A percentile compares a stretch with the other conserved stretches of the same genome.
Evolutionary conservation across 768 basidiomycete genomes (phyloP).

Genomic region (Termitomyces sp.): DNA sequence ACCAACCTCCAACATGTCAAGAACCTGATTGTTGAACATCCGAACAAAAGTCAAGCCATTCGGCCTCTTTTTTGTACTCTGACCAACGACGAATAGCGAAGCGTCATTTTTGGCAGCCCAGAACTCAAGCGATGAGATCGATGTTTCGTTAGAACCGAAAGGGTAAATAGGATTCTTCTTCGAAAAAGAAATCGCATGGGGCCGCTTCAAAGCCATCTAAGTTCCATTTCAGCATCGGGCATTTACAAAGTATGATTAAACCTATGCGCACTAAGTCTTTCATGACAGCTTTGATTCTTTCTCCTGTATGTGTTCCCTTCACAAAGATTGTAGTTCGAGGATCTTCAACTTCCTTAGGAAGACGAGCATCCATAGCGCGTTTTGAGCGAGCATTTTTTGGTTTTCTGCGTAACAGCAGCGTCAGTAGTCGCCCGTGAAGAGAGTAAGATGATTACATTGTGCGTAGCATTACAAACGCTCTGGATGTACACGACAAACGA

Average conservation of each 20-base stretch:
- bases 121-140: slow-evolving; percentile 71
- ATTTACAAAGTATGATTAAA: not conserved
- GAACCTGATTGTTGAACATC: slow-evolving; percentile 77
- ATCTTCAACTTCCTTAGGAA: slow-evolving; percentile 88
- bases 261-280: slow-evolving; percentile 64
- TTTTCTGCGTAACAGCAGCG: slow-evolving; percentile 41
- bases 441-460: slow-evolving; percentile 3
- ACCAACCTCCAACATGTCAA: slow-evolving; percentile 96
- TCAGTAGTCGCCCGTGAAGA: not conserved
- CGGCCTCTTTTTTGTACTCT: slow-evolving; percentile 92
- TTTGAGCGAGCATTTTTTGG: slow-evolving; percentile 96
- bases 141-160: slow-evolving; percentile 67
- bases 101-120: slow-evolving; percentile 95
- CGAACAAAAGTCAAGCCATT: slow-evolving; percentile 80
- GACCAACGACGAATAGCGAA: slow-evolving; percentile 83
- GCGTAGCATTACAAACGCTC: slow-evolving; percentile 4
- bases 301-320: slow-evolving; percentile 80
- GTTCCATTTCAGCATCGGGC: not conserved
- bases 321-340: slow-evolving; percentile 87
- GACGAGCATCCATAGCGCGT: slow-evolving; percentile 78
- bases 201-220: slow-evolving; percentile 92
- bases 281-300: slow-evolving; percentile 76
- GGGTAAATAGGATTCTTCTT: slow-evolving; percentile 91
- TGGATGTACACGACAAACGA: not conserved
- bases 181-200: slow-evolving; percentile 85